Evolutionary conservation across 768 basidiomycete species (phyloP), one percentile per base, ranked within the genome.

Genomic region (Suillus luteus): DNA sequence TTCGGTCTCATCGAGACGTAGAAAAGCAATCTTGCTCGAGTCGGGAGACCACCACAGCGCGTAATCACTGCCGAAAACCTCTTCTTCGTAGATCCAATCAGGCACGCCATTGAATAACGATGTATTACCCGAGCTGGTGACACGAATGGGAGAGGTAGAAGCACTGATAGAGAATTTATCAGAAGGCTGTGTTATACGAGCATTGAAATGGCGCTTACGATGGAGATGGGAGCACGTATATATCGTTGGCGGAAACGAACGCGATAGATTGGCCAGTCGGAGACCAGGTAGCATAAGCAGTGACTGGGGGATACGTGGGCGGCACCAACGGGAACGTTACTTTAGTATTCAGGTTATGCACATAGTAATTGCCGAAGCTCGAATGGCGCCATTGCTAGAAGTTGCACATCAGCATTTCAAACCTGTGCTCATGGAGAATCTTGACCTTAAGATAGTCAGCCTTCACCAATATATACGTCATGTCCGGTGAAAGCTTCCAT

Each of bases 31-130:
- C 40, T 79, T 77, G 2, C 73, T 67, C 0, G 78, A 75, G 59
- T 78, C 70, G 4, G 96, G 96, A 11, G 92, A 90, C 91, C 92
- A 99, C 95, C 95, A 99, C 5, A 96, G 79, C 0, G 95, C 88
- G 55, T 75, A 86, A 71, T 95, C 86, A 44, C 77, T 72, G 3
- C 82, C 78, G 68, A 95, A 91, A 27, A 98, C 86, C 73, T 97
- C 95, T 72, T 96, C 94, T 74, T 96, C 95, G 75, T 96, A 96
- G 5, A 98, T 96, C 96, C 97, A 99, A 73, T 97, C 95, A 0
- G 95, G 93, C 2, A 97, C 91, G 8, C 97, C 97, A 70, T 98
- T 88, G 81, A 99, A 97, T 17, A 96, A 81, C 0, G 91, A 90
- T 0, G 86, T 82, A 59, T 90, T 92, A 0, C 97, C 97, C 15